Conservation (phyloP, 257 asterid species). For the Galeopsis tetrahit region DNA sequence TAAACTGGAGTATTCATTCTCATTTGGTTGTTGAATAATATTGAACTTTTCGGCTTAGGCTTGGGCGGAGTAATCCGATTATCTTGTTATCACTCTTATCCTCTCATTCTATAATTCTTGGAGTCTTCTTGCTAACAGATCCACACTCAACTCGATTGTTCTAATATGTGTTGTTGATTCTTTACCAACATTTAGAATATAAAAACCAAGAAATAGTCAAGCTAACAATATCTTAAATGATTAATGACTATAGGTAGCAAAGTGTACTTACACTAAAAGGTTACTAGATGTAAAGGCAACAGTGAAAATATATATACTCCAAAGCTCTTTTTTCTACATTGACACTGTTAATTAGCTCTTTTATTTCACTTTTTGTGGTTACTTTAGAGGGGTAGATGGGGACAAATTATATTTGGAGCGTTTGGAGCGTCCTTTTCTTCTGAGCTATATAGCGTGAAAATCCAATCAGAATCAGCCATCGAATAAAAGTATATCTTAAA, state of each 20-base stretch:
- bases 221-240: not conserved
- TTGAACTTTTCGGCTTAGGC: too few species aligned
- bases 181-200: not conserved
- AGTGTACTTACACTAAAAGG: not conserved
- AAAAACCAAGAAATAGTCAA: too few species aligned
- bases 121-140: not conserved
- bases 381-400: not conserved
- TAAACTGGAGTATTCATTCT: too few species aligned
- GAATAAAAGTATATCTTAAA: not conserved
- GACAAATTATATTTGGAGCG: not conserved
- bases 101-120: too few species aligned
- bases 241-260: not conserved
- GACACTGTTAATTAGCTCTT: not conserved
- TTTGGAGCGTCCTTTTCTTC: not conserved
- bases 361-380: not conserved
- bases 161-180: not conserved
- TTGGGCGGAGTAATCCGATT: not conserved
- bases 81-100: too few species aligned
- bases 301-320: not conserved
- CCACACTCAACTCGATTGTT: conserved; percentile 37
- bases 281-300: not conserved
- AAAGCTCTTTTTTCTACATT: not conserved
- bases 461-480: not conserved
- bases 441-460: conserved; percentile 3
- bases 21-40: too few species aligned